Percentiles rank a stretch among this genome's conserved stretches.
These are phyloP conservation scores for Mycena olivaceomarginata DNA, from an alignment of 768 basidiomycete species.

Conservation along the genomic window DNA sequence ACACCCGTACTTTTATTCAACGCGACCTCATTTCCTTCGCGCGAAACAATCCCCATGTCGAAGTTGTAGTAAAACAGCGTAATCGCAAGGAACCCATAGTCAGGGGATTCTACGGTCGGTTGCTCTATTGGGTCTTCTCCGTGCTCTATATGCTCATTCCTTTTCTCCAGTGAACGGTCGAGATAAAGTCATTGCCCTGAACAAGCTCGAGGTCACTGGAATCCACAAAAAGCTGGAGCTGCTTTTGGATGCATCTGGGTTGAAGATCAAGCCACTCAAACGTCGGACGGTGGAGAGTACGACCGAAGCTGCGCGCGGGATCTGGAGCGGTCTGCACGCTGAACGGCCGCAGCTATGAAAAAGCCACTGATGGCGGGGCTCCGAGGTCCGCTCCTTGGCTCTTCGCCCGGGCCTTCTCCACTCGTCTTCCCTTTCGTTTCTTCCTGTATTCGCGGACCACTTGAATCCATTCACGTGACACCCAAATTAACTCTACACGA, in stretches of 20 bases:
- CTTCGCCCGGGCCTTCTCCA: conserved; percentile 38
- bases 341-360: conserved; percentile 73
- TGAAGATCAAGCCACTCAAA: conserved; percentile 89
- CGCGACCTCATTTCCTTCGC: conserved; percentile 81
- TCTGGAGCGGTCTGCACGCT: conserved; percentile 93
- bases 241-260: conserved; percentile 90
- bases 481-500: conserved; percentile 64
- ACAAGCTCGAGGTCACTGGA: conserved; percentile 82
- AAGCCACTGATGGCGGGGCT: conserved; percentile 39
- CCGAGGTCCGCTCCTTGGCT: conserved; percentile 39
- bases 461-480: conserved; percentile 52
- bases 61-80: conserved; percentile 77
- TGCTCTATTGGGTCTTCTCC: conserved; percentile 36
- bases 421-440: conserved; percentile 46
- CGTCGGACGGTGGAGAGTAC: conserved; percentile 85
- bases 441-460: conserved; percentile 55
- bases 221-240: conserved; percentile 89
- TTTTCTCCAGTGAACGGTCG: conserved; percentile 83
- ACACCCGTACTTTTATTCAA: conserved; percentile 81
- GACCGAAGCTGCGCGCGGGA: conserved; percentile 88
- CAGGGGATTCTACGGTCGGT: conserved; percentile 88
- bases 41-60: conserved; percentile 81
- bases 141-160: conserved; percentile 42
- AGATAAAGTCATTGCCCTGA: conserved; percentile 92
- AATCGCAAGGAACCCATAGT: conserved; percentile 78